Evolutionary conservation across 192 early-diverging fungal species (phyloP), one percentile per base, ranked within the genome.

Genomic region (Coemansia sp.): DNA sequence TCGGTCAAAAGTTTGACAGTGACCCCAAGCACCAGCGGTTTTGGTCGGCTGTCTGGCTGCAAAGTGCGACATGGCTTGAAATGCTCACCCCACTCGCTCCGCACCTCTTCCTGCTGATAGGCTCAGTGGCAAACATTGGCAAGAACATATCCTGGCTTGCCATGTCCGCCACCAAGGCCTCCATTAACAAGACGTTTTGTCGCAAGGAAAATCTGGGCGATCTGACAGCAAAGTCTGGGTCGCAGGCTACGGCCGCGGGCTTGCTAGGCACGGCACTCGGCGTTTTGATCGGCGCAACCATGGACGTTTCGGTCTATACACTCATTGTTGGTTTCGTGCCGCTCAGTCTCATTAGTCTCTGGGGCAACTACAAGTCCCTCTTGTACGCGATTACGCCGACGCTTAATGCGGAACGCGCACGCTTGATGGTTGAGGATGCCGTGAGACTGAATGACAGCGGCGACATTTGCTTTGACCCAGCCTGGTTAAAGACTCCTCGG

Each of bases 111-210:
- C 61, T 95, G 16, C 68, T 83, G 1, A 87, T 93, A 35, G 93
- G 93, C 5, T 90, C 87, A 0, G 63, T 90, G 11, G 93, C 91
- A 13, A 95, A 95, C 63, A 87, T 95, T 46, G 91, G 90, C 77
- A 92, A 91, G 69, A 95, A 94, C 73, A 91, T 95, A 61, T 88
- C 91, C 19, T 95, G 92, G 91, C 73, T 95, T 54, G 92, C 94
- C 9, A 85, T 87, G 34, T 89, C 86, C 19, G 94, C 94, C 2
- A 90, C 94, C 21, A 82, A 88, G 57, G 93, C 93, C 7, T 85
- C 90, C n/a, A 94, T 95, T 66, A 89, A 93, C 77, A 87, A 89
- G 68, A 86, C 89, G 3, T 93, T 94, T 75, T 84, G 86, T 10
- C 62, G 79, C 6, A 77, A 86, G 50, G 88, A 93, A 69, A 95